Evolutionary conservation across 805 yeast species (phyloP).

Genomic region (Yamadazyma paraphyllophila): DNA sequence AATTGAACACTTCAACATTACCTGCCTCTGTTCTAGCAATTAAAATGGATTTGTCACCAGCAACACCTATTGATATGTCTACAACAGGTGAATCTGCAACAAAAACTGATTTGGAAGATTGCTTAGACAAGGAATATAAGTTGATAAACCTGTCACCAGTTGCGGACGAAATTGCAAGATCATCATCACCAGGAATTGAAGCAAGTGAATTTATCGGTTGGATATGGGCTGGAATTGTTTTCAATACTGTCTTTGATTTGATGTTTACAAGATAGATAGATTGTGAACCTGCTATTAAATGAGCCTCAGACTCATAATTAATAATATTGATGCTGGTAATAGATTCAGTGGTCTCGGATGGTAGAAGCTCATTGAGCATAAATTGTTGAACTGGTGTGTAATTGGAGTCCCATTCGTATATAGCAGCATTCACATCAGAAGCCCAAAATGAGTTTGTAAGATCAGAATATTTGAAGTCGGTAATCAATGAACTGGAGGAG

Average conservation of each 20-base stretch:
- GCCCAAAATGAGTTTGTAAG: slow-evolving; percentile 52
- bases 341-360: slow-evolving; percentile 30
- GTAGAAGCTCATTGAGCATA: slow-evolving; percentile 33
- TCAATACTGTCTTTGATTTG: slow-evolving; percentile 35
- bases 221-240: slow-evolving; percentile 73
- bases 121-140: slow-evolving; percentile 51
- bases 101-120: slow-evolving; percentile 52
- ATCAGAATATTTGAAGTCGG: slow-evolving; percentile 46
- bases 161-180: slow-evolving; percentile 67
- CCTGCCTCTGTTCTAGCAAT: slow-evolving; percentile 75
- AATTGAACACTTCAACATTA: slow-evolving; percentile 62
- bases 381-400: slow-evolving; percentile 43
- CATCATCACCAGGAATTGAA: slow-evolving; percentile 32
- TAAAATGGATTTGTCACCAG: slow-evolving; percentile 34
- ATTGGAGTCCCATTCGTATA: slow-evolving; percentile 61
- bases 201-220: slow-evolving; percentile 57
- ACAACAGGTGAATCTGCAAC: slow-evolving; percentile 66
- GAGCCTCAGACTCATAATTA: slow-evolving; percentile 31
- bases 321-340: slow-evolving; percentile 32
- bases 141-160: slow-evolving; percentile 79
- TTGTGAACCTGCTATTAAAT: slow-evolving; percentile 65
- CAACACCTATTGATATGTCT: slow-evolving; percentile 38
- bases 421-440: slow-evolving; percentile 54
- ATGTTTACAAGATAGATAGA: slow-evolving; percentile 54
- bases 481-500: slow-evolving; percentile 44